Evolutionary conservation across 2,329 filamentous ascomycete genomes (phyloP).

Genomic region (Diplocarpon rosae): DNA sequence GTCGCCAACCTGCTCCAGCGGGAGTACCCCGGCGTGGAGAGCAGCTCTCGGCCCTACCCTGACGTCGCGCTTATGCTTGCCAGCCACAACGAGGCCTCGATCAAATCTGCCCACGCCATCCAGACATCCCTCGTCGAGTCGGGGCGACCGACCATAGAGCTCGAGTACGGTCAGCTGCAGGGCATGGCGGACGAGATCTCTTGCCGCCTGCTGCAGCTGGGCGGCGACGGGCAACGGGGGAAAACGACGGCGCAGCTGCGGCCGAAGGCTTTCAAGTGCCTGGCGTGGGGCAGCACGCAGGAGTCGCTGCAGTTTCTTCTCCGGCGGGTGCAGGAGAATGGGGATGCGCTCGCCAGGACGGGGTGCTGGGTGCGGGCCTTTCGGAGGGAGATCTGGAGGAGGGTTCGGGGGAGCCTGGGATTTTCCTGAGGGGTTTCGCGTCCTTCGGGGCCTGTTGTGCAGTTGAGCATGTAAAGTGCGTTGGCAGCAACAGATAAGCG

Average conservation of each 20-base stretch:
- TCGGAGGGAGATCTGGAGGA: conserved; percentile 11
- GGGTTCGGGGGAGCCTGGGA: conserved; percentile 3
- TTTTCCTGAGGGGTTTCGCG: background rate
- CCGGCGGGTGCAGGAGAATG: conserved; percentile 38
- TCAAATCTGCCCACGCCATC: conserved; percentile 43
- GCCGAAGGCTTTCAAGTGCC: conserved; percentile 47
- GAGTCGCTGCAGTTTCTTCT: conserved; percentile 81
- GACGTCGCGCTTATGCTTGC: conserved; percentile 55
- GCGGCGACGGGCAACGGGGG: conserved; percentile 2
- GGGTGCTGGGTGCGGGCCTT: conserved; percentile 20
- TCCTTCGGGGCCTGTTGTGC: no score
- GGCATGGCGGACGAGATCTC: conserved; percentile 92
- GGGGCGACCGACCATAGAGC: conserved; percentile 30
- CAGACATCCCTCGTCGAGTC: conserved; percentile 32
- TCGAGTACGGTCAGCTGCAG: conserved; percentile 66
- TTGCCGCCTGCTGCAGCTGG: conserved; percentile 36
- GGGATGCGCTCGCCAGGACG: conserved; percentile 30
- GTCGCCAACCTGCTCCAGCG: conserved; percentile 35
- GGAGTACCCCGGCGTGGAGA: conserved; percentile 28
- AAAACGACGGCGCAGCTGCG: background rate
- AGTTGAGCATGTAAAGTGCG: background rate
- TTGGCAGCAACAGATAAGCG: background rate
- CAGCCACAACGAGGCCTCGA: conserved; percentile 67
- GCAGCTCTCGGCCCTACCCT: conserved; percentile 4
- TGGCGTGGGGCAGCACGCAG: conserved; percentile 54